Percentiles rank a stretch among this genome's conserved stretches.
phyloP scores from a whole-genome alignment of 2,329 filamentous ascomycete genomes.

The Colletotrichum liaoningense region DNA sequence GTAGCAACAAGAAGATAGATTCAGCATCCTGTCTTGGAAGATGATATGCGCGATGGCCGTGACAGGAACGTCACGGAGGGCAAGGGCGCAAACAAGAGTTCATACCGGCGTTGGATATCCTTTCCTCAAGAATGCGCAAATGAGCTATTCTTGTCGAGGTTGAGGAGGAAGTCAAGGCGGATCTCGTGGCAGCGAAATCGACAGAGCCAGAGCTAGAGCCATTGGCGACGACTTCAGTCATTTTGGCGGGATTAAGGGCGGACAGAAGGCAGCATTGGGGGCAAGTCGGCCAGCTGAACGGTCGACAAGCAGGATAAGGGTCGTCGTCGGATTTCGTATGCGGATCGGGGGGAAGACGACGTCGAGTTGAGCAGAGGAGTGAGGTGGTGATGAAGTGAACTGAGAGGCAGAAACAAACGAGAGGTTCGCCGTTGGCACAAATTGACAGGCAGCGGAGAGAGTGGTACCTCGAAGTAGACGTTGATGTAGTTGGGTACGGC shows the following conservation, averaged over 20 bases:
- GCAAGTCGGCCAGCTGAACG: slow-evolving; percentile 24
- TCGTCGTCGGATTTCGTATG: neutral
- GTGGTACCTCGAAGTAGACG: slow-evolving; percentile 4
- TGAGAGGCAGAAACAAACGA: neutral
- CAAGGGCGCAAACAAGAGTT: slow-evolving; percentile 2
- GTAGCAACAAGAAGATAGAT: slow-evolving; percentile 25
- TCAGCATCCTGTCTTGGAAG: slow-evolving; percentile 13
- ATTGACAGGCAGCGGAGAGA: slow-evolving; percentile 1
- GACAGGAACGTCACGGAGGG: neutral
- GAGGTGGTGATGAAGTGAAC: neutral
- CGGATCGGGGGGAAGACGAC: neutral
- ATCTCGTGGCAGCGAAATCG: slow-evolving; percentile 61
- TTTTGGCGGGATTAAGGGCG: slow-evolving; percentile 48
- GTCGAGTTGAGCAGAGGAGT: neutral
- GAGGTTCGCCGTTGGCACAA: slow-evolving; percentile 12
- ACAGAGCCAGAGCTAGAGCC: slow-evolving; percentile 49
- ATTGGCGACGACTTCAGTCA: slow-evolving; percentile 61
- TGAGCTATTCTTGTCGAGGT: slow-evolving; percentile 66
- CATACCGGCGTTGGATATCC: slow-evolving; percentile 65
- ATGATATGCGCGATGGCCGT: neutral
- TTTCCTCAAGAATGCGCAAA: slow-evolving; percentile 68
- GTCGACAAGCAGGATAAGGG: slow-evolving; percentile 19
- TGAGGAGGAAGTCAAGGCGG: slow-evolving; percentile 71
- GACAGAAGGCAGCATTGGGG: slow-evolving; percentile 34
- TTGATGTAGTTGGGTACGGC: neutral